Conservation (phyloP, 2,329 filamentous ascomycete genomes). For the Neonectria neomacrospora region DNA sequence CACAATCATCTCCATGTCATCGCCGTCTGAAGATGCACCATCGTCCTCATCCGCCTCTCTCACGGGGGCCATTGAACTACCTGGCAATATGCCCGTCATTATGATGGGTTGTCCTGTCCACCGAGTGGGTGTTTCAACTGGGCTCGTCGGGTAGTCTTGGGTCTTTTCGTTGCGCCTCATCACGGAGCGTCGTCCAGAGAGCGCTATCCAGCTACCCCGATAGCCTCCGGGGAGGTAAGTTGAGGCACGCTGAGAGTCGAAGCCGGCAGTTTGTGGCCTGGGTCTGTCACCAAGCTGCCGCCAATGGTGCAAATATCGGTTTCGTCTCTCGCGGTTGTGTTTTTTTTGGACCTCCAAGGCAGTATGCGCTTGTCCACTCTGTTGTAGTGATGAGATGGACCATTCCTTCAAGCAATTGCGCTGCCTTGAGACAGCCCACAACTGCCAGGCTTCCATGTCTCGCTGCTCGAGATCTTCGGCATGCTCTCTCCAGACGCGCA, state of each 20-base stretch:
- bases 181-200: constrained; percentile 41
- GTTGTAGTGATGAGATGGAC: constrained; percentile 52
- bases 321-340: constrained; percentile 48
- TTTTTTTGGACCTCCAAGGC: constrained; percentile 48
- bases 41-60: constrained; percentile 47
- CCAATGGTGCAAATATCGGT: constrained; percentile 48
- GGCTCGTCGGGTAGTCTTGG: constrained; percentile 35
- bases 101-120: constrained; percentile 56
- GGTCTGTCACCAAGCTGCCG: constrained; percentile 36
- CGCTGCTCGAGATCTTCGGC: constrained; percentile 39
- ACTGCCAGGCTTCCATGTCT: constrained; percentile 44
- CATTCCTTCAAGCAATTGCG: constrained; percentile 50
- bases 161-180: constrained; percentile 37
- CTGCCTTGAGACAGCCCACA: constrained; percentile 48
- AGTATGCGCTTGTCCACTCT: constrained; percentile 52
- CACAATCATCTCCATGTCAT: constrained; percentile 34
- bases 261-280: constrained; percentile 22
- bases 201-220: constrained; percentile 43
- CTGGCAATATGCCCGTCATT: constrained; percentile 46
- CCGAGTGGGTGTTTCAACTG: constrained; percentile 58
- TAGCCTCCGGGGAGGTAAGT: constrained; percentile 28
- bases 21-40: constrained; percentile 37
- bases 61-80: constrained; percentile 47
- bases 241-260: constrained; percentile 28
- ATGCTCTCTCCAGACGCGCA: constrained; percentile 41